Conservation (phyloP, 306 rosid species). For the Malus asiatica region DNA sequence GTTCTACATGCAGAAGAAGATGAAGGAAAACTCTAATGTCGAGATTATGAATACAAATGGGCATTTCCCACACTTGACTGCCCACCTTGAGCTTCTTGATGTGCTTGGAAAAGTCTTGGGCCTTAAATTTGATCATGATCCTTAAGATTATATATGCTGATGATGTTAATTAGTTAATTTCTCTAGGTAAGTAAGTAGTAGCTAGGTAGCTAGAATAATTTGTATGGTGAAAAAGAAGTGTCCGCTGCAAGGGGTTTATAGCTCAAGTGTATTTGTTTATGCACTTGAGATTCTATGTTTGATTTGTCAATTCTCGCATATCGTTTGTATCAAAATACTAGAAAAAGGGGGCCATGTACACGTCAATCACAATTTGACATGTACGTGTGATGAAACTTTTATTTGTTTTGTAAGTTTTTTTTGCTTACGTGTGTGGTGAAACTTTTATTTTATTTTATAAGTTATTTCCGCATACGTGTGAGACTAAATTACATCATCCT, state of each 20-base stretch:
- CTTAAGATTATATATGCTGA: background rate
- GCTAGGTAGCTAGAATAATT: background rate
- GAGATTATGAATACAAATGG: conserved; percentile 43
- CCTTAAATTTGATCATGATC: conserved; percentile 15
- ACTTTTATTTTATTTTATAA: too few relatives aligned
- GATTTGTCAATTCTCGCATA: background rate
- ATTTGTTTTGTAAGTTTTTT: too few relatives aligned
- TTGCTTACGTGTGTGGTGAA: background rate
- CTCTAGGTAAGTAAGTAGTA: background rate
- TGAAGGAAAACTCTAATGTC: conserved; percentile 52
- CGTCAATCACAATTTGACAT: background rate
- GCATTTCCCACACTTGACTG: conserved; percentile 79
- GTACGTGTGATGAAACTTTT: background rate
- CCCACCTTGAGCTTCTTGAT: conserved; percentile 57
- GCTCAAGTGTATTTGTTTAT: background rate
- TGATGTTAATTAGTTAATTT: background rate
- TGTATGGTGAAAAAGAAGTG: background rate
- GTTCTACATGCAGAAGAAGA: conserved; percentile 55
- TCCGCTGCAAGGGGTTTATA: background rate
- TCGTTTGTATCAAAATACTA: background rate
- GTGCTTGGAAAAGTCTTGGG: conserved; percentile 47
- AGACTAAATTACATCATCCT: too few relatives aligned
- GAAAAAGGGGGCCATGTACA: too few relatives aligned
- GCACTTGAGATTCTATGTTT: background rate
- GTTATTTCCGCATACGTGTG: too few relatives aligned